Evolutionary conservation across 805 yeast species (phyloP), one percentile per base, ranked within the genome.

Genomic region (Jamesozyma hellenica): DNA sequence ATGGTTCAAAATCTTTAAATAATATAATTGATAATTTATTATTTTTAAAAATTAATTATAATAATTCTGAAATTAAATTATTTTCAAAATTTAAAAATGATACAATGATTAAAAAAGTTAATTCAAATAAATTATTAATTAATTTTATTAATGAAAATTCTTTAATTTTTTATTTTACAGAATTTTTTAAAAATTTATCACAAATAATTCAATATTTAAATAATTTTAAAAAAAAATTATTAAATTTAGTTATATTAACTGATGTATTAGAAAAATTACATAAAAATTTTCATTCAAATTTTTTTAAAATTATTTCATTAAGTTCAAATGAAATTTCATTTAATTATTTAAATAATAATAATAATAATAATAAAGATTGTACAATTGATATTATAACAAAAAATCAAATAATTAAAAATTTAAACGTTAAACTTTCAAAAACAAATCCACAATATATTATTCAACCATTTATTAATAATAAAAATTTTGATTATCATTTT

Each of bases 191-290:
- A 10, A 49, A 48, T 36, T 35, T 59, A 29, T 50, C 51, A 34
- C 45, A 50, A 34, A 55, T 55, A 14, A 52, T 55, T 10, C 49
- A 53, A 25, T 46, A 53, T 40, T 37, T 58, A 21, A 46, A 51
- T 14, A 50, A 47, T 31, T 56, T 60, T 43, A 57, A 56, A 34
- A 52, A 57, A 31, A 59, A 55, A 38, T 38, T 61, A 29, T 52
- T 55, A 53, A 64, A 60, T 41, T 40, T 61, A 34, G 57, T 60
- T 17, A 46, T 58, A 11, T 32, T 61, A 11, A 61, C 60, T 3
- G 60, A 60, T 40, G 63, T 60, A 4, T 56, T 61, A 6, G 63
- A 60, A 33, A 55, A 53, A 29, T 35, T 61, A 28, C 60, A 58
- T 38, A 49, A 53, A 16, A 60, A 53, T 35, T 61, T 61, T 40